Evolutionary conservation across 805 yeast species (phyloP).

Genomic region (Kregervanrija fluxuum): DNA sequence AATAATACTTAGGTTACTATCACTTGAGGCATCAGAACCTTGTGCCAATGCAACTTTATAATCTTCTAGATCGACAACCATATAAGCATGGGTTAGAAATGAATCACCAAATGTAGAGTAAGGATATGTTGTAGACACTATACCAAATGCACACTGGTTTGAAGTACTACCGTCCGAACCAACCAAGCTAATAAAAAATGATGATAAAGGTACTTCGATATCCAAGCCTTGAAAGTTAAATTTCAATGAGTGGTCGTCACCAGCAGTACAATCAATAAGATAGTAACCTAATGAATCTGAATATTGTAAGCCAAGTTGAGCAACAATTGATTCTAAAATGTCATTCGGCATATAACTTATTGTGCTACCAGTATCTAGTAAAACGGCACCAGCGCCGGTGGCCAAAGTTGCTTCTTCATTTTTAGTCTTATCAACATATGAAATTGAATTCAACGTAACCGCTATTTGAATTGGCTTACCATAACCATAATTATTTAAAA

Average conservation of each 20-base stretch:
- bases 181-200: constrained; percentile 16
- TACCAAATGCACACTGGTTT: constrained; percentile 38
- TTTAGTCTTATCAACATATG: constrained; percentile 5
- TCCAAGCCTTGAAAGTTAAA: constrained; percentile 54
- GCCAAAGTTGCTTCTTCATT: constrained; percentile 18
- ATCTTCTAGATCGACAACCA: constrained; percentile 48
- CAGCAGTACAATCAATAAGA: constrained; percentile 34
- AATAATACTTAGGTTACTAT: constrained; percentile 32
- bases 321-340: constrained; percentile 20
- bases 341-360: constrained; percentile 36
- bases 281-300: constrained; percentile 37
- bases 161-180: constrained; percentile 15
- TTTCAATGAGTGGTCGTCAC: constrained; percentile 24
- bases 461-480: constrained; percentile 38
- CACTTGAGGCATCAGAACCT: constrained; percentile 27
- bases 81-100: constrained; percentile 44
- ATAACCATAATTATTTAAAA: constrained; percentile 27
- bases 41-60: constrained; percentile 40
- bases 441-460: constrained; percentile 38
- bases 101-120: constrained; percentile 43
- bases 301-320: constrained; percentile 35
- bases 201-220: constrained; percentile 42
- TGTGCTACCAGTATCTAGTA: constrained; percentile 57
- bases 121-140: constrained; percentile 27
- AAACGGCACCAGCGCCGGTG: constrained; percentile 29